Conservation (phyloP, 1,284 basidiomycete species). For the Trichosporon ovoides region DNA sequence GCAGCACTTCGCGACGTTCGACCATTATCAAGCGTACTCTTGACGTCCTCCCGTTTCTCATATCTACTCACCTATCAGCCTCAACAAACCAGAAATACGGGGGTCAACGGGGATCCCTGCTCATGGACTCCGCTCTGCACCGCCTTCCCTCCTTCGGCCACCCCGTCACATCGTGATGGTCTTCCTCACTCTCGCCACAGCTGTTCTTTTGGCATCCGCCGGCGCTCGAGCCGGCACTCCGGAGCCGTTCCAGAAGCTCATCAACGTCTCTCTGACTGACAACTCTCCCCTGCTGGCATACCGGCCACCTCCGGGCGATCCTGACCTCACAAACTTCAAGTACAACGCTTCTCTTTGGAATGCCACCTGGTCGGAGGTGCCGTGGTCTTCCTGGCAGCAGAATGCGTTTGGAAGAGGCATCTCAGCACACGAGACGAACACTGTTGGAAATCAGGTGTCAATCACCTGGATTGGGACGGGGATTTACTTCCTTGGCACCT, state of each 20-base stretch:
- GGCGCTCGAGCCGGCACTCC: not conserved
- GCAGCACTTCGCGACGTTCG: too few species aligned
- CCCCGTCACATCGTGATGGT: too few species aligned
- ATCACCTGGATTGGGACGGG: not conserved
- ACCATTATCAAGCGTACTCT: too few species aligned
- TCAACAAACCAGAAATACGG: too few species aligned
- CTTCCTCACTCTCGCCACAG: too few species aligned
- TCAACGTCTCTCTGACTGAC: not conserved
- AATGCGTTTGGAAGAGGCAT: not conserved
- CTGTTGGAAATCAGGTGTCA: not conserved
- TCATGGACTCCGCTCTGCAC: too few species aligned
- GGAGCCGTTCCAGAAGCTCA: not conserved
- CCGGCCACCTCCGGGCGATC: not conserved
- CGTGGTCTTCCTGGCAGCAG: not conserved
- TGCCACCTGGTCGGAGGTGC: not conserved
- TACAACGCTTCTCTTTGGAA: not conserved
- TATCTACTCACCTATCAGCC: too few species aligned
- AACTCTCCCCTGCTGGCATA: not conserved
- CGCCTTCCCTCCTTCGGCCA: too few species aligned
- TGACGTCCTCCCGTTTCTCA: too few species aligned
- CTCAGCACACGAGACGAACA: not conserved
- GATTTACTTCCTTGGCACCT: not conserved
- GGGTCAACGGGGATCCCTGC: too few species aligned
- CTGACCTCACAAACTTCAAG: not conserved
- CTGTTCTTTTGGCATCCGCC: too few species aligned